Base-by-base conservation (phyloP, 495 filamentous ascomycete species). In the Neurospora sp. region DNA sequence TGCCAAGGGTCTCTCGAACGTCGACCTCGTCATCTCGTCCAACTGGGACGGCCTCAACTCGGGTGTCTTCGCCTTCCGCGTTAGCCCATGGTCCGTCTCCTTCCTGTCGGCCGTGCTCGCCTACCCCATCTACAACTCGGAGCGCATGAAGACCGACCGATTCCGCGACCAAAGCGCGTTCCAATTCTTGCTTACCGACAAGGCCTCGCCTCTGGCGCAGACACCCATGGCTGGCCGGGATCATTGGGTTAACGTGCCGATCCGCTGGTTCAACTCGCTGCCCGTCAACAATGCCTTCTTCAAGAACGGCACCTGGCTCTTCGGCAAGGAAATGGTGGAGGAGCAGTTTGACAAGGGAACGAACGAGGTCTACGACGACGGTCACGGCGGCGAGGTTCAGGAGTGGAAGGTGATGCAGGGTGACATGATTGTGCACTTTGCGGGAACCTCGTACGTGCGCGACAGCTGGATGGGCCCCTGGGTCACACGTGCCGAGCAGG, bases 1-100 rank as follows among this genome's bases (percentile, higher is more conserved):
- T 44, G 39, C 35, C 31, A 42, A 10, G 27, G 71, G 69, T 10
- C 81, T 85, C 73, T 71, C 79, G 8, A 76, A 86, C 70, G 77
- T 86, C 48, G 79, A 88, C 74, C 68, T 88, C 1, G 71, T 89
- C 12, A 82, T 85, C 37, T 80, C 81, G 2, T 79, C 85, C 71
- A 87, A 89, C 80, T 83, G 81, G 80, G 85, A 88, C 75, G 86
- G 87, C 2, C 80, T 88, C 40, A 89, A 89, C 78, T 85, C 86
- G 71, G 87, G 87, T 31, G 81, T 85, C 35, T 89, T 89, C 74
- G 80, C 83, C 6, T 75, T 88, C 68, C 82, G 85, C 39, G 83
- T 88, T 16, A 79, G 80, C 69, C 75, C 77, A 18, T 88, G 87
- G 86, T 81, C 82, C 7, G 81, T 87, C 48, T 78, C 85, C 11